Evolutionary conservation across 202 grass and related monocot species (phyloP).

Genomic region (Zoysia matrella): DNA sequence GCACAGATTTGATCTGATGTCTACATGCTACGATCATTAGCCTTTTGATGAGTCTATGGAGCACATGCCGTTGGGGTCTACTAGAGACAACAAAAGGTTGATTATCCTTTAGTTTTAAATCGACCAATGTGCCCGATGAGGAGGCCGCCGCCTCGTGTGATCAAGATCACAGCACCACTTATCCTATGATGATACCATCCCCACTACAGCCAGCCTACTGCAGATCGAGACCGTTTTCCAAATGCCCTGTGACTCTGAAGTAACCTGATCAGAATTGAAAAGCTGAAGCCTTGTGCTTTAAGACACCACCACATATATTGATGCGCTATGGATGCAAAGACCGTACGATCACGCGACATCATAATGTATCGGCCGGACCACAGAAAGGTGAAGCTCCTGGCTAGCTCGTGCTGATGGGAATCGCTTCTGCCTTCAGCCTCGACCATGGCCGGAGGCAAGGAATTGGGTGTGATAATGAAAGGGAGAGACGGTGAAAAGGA

Average conservation of each 20-base stretch:
- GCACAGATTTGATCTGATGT: slow-evolving; percentile 28
- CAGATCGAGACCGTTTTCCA: too few relatives aligned
- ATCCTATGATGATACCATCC: slow-evolving; percentile 21
- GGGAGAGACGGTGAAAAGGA: neutral
- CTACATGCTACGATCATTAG: neutral
- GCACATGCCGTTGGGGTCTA: slow-evolving; percentile 8
- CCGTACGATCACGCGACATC: too few relatives aligned
- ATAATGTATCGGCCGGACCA: too few relatives aligned
- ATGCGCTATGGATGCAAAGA: too few relatives aligned
- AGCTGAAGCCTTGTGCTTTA: too few relatives aligned
- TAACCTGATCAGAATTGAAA: too few relatives aligned
- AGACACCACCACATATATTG: too few relatives aligned
- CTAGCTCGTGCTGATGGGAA: slow-evolving; percentile 18
- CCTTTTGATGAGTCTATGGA: slow-evolving; percentile 45
- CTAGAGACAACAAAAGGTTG: neutral
- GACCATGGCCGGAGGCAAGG: slow-evolving; percentile 12
- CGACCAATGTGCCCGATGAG: slow-evolving; percentile 31
- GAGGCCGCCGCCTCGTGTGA: slow-evolving; percentile 21
- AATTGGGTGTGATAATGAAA: slow-evolving; percentile 32
- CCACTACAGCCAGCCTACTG: neutral
- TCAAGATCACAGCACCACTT: slow-evolving; percentile 36
- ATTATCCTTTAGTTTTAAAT: slow-evolving; percentile 44
- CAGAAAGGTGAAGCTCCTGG: too few relatives aligned
- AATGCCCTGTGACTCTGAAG: too few relatives aligned
- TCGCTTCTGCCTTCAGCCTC: slow-evolving; percentile 32